Percentiles rank a stretch among this genome's conserved stretches.
Conservation (phyloP, 1,284 basidiomycete genomes). For the Ustilago sp. region DNA sequence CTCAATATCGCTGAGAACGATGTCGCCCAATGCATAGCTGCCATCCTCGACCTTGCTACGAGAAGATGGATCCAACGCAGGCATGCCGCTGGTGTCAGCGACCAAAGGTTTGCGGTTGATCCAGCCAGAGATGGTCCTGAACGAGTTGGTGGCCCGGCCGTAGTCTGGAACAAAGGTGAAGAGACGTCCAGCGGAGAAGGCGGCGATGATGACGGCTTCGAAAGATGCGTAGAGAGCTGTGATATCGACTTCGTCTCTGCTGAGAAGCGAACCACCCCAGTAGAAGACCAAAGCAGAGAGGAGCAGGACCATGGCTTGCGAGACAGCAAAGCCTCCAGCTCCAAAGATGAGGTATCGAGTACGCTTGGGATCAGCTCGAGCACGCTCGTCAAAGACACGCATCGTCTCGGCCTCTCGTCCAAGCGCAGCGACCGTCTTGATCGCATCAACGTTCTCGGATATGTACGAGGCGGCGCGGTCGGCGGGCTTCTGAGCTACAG, state of each 20-base stretch:
- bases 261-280: conserved; percentile 68
- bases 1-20: conserved; percentile 60
- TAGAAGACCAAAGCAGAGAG: conserved; percentile 69
- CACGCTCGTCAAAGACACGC: conserved; percentile 58
- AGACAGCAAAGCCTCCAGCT: conserved; percentile 67
- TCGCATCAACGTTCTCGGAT: conserved; percentile 70
- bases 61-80: conserved; percentile 13
- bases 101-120: conserved; percentile 54
- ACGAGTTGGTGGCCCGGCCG: conserved; percentile 57
- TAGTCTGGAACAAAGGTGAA: conserved; percentile 63
- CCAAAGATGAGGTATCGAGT: conserved; percentile 63
- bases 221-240: conserved; percentile 63
- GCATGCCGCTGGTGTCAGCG: conserved; percentile 29
- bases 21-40: conserved; percentile 53
- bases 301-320: conserved; percentile 68
- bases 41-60: conserved; percentile 28
- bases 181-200: conserved; percentile 64
- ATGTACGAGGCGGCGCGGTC: conserved; percentile 67
- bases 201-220: conserved; percentile 70
- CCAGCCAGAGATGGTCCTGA: conserved; percentile 57
- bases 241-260: conserved; percentile 54
- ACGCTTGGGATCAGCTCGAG: conserved; percentile 48
- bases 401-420: conserved; percentile 69
- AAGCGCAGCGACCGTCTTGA: conserved; percentile 70
- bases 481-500: conserved; percentile 61